Percentiles rank a stretch among this genome's conserved stretches.
These are phyloP conservation scores for Solanum chacoense DNA, from an alignment of 305 asterid species.

Conservation along the genomic window DNA sequence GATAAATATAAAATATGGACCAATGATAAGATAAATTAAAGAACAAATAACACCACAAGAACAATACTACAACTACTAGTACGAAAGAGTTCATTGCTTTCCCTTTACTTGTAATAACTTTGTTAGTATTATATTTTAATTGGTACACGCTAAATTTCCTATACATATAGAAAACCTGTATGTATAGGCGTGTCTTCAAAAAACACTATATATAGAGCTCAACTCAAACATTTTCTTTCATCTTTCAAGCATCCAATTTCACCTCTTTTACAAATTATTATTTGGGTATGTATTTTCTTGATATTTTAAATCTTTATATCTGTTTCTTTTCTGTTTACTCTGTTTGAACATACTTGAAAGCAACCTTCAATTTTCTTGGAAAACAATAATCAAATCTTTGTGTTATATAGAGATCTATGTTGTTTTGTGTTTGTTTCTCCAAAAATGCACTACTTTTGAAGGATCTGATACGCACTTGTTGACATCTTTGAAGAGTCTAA, in stretches of 20 bases:
- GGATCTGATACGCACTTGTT: neutral
- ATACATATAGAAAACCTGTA: neutral
- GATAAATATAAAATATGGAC: neutral
- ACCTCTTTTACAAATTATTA: neutral
- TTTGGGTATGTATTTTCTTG: neutral
- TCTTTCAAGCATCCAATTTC: neutral
- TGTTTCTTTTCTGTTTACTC: neutral
- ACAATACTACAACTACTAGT: neutral
- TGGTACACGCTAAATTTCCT: neutral
- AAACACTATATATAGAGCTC: neutral
- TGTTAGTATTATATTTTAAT: neutral
- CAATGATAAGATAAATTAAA: neutral
- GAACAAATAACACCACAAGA: neutral
- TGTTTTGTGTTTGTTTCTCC: neutral
- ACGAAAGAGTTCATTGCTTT: neutral
- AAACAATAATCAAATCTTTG: neutral
- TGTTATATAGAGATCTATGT: neutral
- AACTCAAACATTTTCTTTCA: neutral
- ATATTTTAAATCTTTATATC: neutral
- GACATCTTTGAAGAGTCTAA: neutral
- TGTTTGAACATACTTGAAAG: neutral
- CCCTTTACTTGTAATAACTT: neutral
- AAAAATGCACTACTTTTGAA: too few relatives aligned
- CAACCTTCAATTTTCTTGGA: neutral
- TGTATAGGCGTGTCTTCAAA: neutral